These are phyloP conservation scores for Jaapia argillacea DNA, from an alignment of 768 basidiomycete species.

Conservation along the genomic window DNA sequence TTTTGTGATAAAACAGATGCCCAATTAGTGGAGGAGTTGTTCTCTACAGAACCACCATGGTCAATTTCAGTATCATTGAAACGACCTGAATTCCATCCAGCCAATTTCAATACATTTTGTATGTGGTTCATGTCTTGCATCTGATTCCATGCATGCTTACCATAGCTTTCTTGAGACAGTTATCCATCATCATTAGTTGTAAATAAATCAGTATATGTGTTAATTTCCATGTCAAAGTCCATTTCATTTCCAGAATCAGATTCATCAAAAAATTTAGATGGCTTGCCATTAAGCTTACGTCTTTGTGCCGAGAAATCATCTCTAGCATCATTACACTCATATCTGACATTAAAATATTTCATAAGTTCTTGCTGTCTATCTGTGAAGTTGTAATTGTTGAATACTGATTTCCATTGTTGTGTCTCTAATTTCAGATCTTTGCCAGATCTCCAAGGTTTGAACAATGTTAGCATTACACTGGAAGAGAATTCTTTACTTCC, in stretches of 20 bases:
- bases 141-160: neutral
- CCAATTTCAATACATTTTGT: neutral
- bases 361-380: constrained; percentile 10
- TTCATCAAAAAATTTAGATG: neutral
- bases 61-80: neutral
- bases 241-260: neutral
- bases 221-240: neutral
- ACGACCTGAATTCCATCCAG: neutral
- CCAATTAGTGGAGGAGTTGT: neutral
- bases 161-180: neutral
- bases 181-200: neutral
- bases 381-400: constrained; percentile 9
- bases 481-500: constrained; percentile 24
- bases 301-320: constrained; percentile 17
- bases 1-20: neutral
- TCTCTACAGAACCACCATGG: neutral
- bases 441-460: constrained; percentile 18
- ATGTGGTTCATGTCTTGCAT: neutral
- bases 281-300: neutral
- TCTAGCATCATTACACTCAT: constrained; percentile 20
- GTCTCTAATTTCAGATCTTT: constrained; percentile 11
- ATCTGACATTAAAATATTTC: constrained; percentile 16
- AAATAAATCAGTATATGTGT: neutral
- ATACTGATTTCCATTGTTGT: constrained; percentile 12
- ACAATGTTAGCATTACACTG: constrained; percentile 20